Evolutionary conservation across 2,329 filamentous ascomycete species (phyloP).

Genomic region (Stromatinia cepivora): DNA sequence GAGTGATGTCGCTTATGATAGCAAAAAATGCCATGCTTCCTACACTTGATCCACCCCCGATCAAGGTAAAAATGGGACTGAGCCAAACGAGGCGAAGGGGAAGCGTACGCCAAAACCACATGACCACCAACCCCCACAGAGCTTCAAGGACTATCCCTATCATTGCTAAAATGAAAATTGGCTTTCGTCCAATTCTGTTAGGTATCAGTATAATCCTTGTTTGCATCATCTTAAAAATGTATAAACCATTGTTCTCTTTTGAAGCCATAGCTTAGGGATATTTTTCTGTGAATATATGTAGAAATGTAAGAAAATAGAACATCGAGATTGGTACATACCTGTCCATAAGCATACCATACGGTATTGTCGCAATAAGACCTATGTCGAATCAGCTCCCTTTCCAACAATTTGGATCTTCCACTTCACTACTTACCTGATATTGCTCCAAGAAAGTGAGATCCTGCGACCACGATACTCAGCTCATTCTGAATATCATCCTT

Average conservation of each 20-base stretch:
- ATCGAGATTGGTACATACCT: constrained; percentile 31
- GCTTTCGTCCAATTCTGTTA: constrained; percentile 41
- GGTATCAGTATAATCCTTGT: constrained; percentile 18
- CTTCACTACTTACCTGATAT: constrained; percentile 35
- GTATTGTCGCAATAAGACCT: constrained; percentile 41
- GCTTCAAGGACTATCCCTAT: constrained; percentile 38
- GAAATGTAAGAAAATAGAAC: not conserved
- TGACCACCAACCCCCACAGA: constrained; percentile 39
- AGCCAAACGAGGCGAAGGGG: constrained; percentile 42
- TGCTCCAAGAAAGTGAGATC: constrained; percentile 38
- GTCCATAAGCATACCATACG: constrained; percentile 45
- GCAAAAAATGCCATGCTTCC: constrained; percentile 40
- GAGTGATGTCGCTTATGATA: constrained; percentile 43
- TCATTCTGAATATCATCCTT: constrained; percentile 42
- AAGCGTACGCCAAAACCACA: constrained; percentile 41
- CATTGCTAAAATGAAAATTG: constrained; percentile 40
- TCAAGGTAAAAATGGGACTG: constrained; percentile 37
- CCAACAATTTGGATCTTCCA: not conserved
- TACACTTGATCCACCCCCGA: constrained; percentile 44
- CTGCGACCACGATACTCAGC: constrained; percentile 42
- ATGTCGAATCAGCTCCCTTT: constrained; percentile 1
- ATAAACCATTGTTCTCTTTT: too few relatives aligned
- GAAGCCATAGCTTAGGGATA: not conserved
- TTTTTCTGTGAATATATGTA: not conserved
- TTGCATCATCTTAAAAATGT: too few relatives aligned